Base-by-base conservation (phyloP, 2,329 filamentous ascomycete species). In the Nothomitra cinnamomea region DNA sequence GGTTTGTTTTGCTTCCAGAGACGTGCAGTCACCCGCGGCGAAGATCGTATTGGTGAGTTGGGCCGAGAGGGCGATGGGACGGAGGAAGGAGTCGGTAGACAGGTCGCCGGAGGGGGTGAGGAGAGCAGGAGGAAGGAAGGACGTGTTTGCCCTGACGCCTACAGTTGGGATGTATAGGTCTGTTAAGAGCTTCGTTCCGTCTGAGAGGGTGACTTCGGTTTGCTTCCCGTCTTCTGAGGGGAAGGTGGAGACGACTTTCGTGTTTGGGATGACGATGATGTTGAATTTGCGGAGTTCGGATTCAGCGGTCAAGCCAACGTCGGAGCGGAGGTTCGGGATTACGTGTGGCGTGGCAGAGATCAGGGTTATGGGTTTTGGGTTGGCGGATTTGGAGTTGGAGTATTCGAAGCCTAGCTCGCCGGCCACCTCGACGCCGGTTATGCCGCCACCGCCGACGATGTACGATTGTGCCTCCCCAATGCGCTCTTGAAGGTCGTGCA, bases 81-180 rank as follows among this genome's bases (percentile, higher is more conserved):
- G 28, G 28, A 69, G 66, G 1, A 69, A 67, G 50, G 71, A 67
- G 0, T 58, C 2, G 0, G 57, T 57, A 1, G 69, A 61, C 0
- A 71, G 61, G 0, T 54, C 24, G 6, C 54, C 47, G 8, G 64
- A 67, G 0, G 58, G 2, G 0, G 57, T 56, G 1, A 69, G 61
- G 0, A 71, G 61, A 0, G 54, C 22, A 6, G 54, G 43, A 6
- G 64, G 50, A 1, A 72, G 48, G 54, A 72, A 74, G 0, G 25
- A 17, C 1, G 69, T 71, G 51, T 74, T 74, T 2, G 70, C 65
- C 6, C 22, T 60, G 2, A 63, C 65, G 1, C 73, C 73, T 1
- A 61, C 67, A 1, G 70, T 69, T 0, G 72, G 70, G 41, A 76
- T 73, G 58, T 74, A 76, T 0, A 76, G 52, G 53, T 76, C 73